These are phyloP conservation scores for Ilyonectria mors-panacis DNA, from an alignment of 2,329 filamentous ascomycete species.

Conservation along the genomic window DNA sequence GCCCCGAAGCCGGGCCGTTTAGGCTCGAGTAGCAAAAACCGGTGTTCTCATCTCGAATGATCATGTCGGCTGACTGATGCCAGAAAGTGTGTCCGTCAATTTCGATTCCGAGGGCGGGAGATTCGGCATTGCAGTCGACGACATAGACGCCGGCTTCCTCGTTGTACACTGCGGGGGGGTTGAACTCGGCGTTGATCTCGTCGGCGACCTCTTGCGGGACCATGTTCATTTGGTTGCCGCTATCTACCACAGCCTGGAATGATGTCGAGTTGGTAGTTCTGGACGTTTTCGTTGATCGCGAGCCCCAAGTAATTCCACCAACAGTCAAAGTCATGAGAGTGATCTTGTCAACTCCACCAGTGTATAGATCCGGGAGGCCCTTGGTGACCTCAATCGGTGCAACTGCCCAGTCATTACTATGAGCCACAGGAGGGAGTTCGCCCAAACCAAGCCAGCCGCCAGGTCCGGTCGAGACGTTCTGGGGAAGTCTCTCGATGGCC, in stretches of 20 bases:
- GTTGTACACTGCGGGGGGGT: slow-evolving; percentile 56
- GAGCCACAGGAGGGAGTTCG: slow-evolving; percentile 35
- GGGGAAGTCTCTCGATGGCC: slow-evolving; percentile 34
- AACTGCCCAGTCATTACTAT: slow-evolving; percentile 32
- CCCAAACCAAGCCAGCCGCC: slow-evolving; percentile 42
- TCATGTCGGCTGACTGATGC: slow-evolving; percentile 50
- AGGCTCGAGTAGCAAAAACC: slow-evolving; percentile 33
- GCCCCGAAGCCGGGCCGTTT: not conserved
- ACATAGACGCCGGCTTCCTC: slow-evolving; percentile 50
- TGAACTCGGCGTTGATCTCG: slow-evolving; percentile 58
- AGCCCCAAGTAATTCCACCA: slow-evolving; percentile 29
- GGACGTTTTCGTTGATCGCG: slow-evolving; percentile 1
- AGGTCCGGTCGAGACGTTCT: slow-evolving; percentile 23
- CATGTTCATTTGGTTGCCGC: slow-evolving; percentile 59
- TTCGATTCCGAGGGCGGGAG: slow-evolving; percentile 58
- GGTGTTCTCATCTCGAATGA: slow-evolving; percentile 36
- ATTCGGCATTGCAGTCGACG: slow-evolving; percentile 58
- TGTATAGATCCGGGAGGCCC: slow-evolving; percentile 34
- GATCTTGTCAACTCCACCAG: slow-evolving; percentile 25
- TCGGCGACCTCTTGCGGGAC: slow-evolving; percentile 54
- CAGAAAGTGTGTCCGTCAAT: slow-evolving; percentile 54
- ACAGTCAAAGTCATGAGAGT: slow-evolving; percentile 39
- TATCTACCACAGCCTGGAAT: slow-evolving; percentile 61
- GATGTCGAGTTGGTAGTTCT: slow-evolving; percentile 46
- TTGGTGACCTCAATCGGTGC: slow-evolving; percentile 39